These are phyloP conservation scores for Cercospora berteroae DNA, from an alignment of 2,329 filamentous ascomycete species.

Conservation along the genomic window DNA sequence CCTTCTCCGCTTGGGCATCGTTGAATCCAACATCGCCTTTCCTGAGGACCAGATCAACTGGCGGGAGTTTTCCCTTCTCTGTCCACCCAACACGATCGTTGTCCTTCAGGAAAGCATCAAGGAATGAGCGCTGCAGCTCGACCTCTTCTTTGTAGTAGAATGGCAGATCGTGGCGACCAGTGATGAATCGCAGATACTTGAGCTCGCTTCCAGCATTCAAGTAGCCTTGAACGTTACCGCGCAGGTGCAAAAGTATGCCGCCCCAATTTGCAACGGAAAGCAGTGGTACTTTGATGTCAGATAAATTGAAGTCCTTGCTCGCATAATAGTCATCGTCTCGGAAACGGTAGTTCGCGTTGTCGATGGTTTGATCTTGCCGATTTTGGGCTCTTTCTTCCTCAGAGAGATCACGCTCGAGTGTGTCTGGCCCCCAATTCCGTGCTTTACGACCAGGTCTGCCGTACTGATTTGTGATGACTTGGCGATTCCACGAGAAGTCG, in stretches of 20 bases:
- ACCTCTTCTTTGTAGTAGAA: conserved; percentile 71
- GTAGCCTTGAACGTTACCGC: conserved; percentile 68
- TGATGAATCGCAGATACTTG: conserved; percentile 69
- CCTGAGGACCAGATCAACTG: conserved; percentile 61
- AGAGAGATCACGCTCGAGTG: conserved; percentile 58
- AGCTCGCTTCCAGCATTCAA: conserved; percentile 61
- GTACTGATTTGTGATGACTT: conserved; percentile 68
- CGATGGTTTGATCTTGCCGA: conserved; percentile 42
- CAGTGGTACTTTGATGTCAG: conserved; percentile 65
- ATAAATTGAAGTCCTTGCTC: conserved; percentile 63
- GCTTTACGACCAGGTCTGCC: conserved; percentile 49
- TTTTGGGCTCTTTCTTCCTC: conserved; percentile 54
- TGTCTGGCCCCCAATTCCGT: conserved; percentile 53
- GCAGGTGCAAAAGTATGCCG: conserved; percentile 65
- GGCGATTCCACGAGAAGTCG: conserved; percentile 65
- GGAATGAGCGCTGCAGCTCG: conserved; percentile 64
- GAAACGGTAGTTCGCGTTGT: conserved; percentile 54
- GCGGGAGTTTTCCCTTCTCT: conserved; percentile 55
- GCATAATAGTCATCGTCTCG: conserved; percentile 64
- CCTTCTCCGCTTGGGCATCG: conserved; percentile 58
- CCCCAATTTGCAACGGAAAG: conserved; percentile 70
- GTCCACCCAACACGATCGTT: conserved; percentile 64
- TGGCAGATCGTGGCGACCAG: conserved; percentile 67
- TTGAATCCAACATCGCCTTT: conserved; percentile 68
- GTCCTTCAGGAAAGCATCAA: conserved; percentile 69